Evolutionary conservation across 1,139 yeast genomes (phyloP), one percentile per base, ranked within the genome.

Genomic region (Protomyces gravidus): DNA sequence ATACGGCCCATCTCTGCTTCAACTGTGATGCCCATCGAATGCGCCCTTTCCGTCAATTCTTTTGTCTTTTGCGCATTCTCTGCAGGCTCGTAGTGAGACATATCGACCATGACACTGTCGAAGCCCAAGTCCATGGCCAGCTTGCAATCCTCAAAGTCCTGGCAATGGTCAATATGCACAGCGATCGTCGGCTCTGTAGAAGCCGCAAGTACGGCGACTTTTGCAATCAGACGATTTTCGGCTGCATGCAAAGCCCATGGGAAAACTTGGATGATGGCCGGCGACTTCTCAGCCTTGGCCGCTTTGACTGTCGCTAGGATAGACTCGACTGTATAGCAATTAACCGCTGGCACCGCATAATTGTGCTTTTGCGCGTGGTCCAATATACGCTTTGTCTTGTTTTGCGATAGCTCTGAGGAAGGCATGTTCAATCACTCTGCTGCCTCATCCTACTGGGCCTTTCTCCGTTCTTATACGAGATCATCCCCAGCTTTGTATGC

Each of bases 1-100:
- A 68, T 68, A 17, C 70, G 65, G 40, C 71, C 71, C 62, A 66
- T 63, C 56, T 68, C 71, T 13, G 72, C 72, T 50, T 68, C 70
- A 26, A 68, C 66, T 11, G 70, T 63, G 53, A 68, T 68, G 27
- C 68, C 69, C 45, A 62, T 59, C 33, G 58, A 61, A 47, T 57
- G 53, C n/a, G 69, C 70, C 17, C 63, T 59, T 48, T 65, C 56
- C 26, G 64, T 70, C 27, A 67, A 61, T 42, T 65, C 60, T 21
- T 63, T 45, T 21, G 68, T 69, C 48, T 63, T 63, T 36, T 50
- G 57, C 50, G 63, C 56, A 61, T 67, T 68, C 60, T 64, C 69
- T 40, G 66, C 68, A 15, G 67, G 67, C 50, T 67, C 67, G 45
- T 65, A 67, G 30, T 66, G 64, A 5, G 70, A 67, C 49, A 68